These are phyloP conservation scores for Elsinoe fawcettii DNA, from an alignment of 2,329 filamentous ascomycete genomes.

Conservation along the genomic window DNA sequence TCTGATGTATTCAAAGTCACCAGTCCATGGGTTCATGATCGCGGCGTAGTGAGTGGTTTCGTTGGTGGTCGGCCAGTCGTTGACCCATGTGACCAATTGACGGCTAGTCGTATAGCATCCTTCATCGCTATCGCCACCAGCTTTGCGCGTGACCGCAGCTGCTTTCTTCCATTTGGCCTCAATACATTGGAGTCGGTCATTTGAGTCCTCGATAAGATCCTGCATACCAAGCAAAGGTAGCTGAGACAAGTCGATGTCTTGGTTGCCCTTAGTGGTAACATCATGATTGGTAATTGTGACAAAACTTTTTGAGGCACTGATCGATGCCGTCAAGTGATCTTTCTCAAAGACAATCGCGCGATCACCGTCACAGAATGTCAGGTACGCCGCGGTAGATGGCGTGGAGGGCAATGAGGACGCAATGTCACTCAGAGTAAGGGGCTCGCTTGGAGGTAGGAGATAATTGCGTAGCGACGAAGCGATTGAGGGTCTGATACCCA, in stretches of 20 bases:
- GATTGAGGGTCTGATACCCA: slow-evolving; percentile 48
- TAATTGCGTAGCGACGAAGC: slow-evolving; percentile 43
- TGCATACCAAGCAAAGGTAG: slow-evolving; percentile 18
- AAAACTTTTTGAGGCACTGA: slow-evolving; percentile 43
- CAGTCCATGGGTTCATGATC: slow-evolving; percentile 46
- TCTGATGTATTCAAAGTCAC: slow-evolving; percentile 40
- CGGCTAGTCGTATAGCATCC: not conserved
- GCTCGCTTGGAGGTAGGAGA: slow-evolving; percentile 29
- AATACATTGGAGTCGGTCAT: slow-evolving; percentile 28
- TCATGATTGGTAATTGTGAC: slow-evolving; percentile 53
- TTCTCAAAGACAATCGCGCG: slow-evolving; percentile 49
- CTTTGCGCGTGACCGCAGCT: slow-evolving; percentile 16
- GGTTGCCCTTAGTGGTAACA: slow-evolving; percentile 21
- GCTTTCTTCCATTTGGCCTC: slow-evolving; percentile 23
- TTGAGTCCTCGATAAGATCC: slow-evolving; percentile 30
- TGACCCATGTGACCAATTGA: slow-evolving; percentile 7
- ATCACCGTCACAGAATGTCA: slow-evolving; percentile 47
- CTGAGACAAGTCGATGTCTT: slow-evolving; percentile 21
- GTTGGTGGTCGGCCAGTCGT: slow-evolving; percentile 46
- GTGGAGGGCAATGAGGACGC: slow-evolving; percentile 29
- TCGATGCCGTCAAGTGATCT: slow-evolving; percentile 41
- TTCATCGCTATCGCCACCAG: not conserved
- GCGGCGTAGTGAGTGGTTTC: slow-evolving; percentile 51
- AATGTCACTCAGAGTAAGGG: slow-evolving; percentile 26
- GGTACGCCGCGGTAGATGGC: slow-evolving; percentile 48